phyloP scores from a whole-genome alignment of 805 yeast species.

The Vanderwaltozyma polyspora region DNA sequence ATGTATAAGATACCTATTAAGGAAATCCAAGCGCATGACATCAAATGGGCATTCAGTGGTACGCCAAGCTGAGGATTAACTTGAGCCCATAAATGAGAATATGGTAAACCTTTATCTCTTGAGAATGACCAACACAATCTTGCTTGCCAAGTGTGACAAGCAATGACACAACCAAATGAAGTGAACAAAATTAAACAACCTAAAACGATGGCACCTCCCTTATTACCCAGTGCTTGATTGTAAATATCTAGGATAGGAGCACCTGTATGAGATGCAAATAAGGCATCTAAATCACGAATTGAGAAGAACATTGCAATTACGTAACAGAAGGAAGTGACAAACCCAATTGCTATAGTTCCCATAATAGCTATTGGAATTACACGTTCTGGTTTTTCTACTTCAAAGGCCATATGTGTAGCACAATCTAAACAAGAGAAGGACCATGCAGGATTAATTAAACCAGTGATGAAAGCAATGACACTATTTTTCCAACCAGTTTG shows the following conservation, averaged over 20 bases:
- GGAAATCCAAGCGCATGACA: conserved; percentile 43
- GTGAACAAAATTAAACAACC: conserved; percentile 43
- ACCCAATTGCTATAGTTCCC: conserved; percentile 58
- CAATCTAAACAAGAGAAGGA: conserved; percentile 59
- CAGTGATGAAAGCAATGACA: conserved; percentile 56
- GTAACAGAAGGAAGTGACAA: conserved; percentile 48
- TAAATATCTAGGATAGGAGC: conserved; percentile 57
- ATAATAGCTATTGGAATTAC: conserved; percentile 58
- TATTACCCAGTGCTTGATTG: conserved; percentile 43
- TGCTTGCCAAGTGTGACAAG: conserved; percentile 64
- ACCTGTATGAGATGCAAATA: conserved; percentile 42
- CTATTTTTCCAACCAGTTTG: conserved; percentile 51
- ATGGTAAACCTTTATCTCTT: conserved; percentile 59
- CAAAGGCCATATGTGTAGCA: conserved; percentile 68
- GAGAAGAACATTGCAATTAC: conserved; percentile 50
- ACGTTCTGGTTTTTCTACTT: conserved; percentile 45
- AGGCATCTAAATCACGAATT: conserved; percentile 41
- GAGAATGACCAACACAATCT: conserved; percentile 64
- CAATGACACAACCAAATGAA: conserved; percentile 51
- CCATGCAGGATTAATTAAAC: conserved; percentile 63
- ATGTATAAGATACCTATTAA: conserved; percentile 48
- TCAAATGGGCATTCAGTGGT: conserved; percentile 51
- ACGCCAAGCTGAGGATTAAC: conserved; percentile 43
- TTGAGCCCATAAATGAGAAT: conserved; percentile 40
- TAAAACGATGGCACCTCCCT: conserved; percentile 47